Evolutionary conservation across 2,329 filamentous ascomycete species (phyloP), one percentile per base, ranked within the genome.

Genomic region (Cladorrhinum sp.): DNA sequence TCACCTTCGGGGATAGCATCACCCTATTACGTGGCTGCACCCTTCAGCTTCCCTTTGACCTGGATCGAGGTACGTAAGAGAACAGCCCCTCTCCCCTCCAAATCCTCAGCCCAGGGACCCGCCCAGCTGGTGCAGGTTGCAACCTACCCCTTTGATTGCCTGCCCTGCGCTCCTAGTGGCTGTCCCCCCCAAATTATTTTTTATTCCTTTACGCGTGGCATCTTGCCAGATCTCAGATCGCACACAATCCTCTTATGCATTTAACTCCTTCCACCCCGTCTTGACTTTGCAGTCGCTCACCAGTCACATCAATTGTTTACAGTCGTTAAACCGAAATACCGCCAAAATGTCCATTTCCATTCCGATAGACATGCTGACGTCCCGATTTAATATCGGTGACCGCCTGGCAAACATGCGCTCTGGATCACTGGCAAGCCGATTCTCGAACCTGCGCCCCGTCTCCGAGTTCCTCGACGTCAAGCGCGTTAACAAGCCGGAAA

Each of bases 381-480:
- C 92, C 70, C 89, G 93, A 69, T 85, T 98, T 75, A 95, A 95
- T 78, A 79, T 96, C 64, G 79, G 80, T 67, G 92, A 95, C 67
- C 91, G 93, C 73, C 93, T 98, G 79, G 86, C 91, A 69, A 86
- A 88, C 73, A 82, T 97, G 66, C 88, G 92, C 73, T 86, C 87
- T 62, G 91, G 92, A 68, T 90, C 91, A 32, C 75, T 98, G 63
- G 85, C 85, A 62, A 85, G 87, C 66, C 89, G 95, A 66, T 98
- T 98, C 77, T 87, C 93, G 76, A 98, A 97, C 78, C 84, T 99
- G 72, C 90, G 88, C 63, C 93, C 95, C 63, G 77, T 98, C 69
- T 87, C 88, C 74, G 95, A 99, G 78, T 99, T 99, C 79, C 84
- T 97, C 76, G 93, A 98, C 77, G 77, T 98, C 79, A 97, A 97